Conservation (phyloP, 805 yeast species). For the Saccharomyces eubayanus region DNA sequence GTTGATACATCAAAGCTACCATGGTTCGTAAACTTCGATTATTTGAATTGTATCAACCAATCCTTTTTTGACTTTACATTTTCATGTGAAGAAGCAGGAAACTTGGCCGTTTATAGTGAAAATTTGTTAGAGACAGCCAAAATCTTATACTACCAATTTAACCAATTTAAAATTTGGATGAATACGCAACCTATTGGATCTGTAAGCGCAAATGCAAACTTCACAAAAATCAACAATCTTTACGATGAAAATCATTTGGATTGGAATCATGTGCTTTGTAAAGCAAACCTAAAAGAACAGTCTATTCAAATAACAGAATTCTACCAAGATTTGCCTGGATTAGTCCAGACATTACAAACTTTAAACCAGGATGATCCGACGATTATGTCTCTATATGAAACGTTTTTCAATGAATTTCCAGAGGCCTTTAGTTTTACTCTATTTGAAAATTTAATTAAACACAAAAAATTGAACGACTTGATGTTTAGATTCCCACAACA, state of each 20-base stretch:
- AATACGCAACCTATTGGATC: conserved; percentile 8
- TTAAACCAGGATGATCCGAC: conserved; percentile 36
- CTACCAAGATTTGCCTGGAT: conserved; percentile 55
- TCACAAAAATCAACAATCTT: conserved; percentile 27
- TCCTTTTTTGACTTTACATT: conserved; percentile 31
- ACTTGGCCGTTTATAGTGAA: conserved; percentile 3
- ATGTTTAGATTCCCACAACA: conserved; percentile 51
- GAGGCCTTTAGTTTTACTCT: conserved; percentile 60
- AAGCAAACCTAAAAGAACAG: conserved; percentile 41
- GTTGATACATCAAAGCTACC: conserved; percentile 26
- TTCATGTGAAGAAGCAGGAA: conserved; percentile 10
- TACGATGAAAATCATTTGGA: conserved; percentile 20
- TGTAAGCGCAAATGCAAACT: conserved; percentile 16
- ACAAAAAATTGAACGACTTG: conserved; percentile 44
- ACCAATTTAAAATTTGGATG: conserved; percentile 32
- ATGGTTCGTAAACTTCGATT: conserved; percentile 43
- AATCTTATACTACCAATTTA: conserved; percentile 34
- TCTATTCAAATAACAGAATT: conserved; percentile 58
- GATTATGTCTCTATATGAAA: conserved; percentile 31
- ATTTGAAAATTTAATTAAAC: conserved; percentile 48
- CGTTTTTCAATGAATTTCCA: conserved; percentile 54
- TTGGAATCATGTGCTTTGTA: conserved; percentile 57
- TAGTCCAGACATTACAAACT: conserved; percentile 39
- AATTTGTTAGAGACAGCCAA: conserved; percentile 33
- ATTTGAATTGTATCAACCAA: conserved; percentile 35